A percentile compares a stretch with the other conserved stretches of the same genome.
phyloP scores from a whole-genome alignment of 2,329 filamentous ascomycete species.

The Penicillium paneum region DNA sequence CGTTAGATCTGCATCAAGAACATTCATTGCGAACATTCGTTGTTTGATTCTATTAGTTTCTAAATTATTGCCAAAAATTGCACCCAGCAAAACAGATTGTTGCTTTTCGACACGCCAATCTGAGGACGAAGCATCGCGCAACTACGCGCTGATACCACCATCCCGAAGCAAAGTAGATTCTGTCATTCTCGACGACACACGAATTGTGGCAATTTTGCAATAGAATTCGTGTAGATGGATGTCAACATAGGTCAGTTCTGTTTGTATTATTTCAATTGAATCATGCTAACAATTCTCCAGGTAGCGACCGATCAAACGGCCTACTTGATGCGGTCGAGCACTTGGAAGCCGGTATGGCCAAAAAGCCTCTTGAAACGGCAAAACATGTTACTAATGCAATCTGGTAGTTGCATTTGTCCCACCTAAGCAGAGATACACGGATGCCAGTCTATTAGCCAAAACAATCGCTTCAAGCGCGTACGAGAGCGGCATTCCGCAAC shows the following conservation, averaged over 20 bases:
- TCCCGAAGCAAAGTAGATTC: neutral
- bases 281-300: slow-evolving; percentile 6
- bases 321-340: slow-evolving; percentile 37
- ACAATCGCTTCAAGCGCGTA: slow-evolving; percentile 62
- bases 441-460: slow-evolving; percentile 63
- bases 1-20: neutral
- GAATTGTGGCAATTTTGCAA: neutral
- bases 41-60: neutral
- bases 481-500: slow-evolving; percentile 63
- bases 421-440: slow-evolving; percentile 62
- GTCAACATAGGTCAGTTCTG: slow-evolving; percentile 4
- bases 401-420: slow-evolving; percentile 45
- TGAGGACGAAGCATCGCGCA: neutral
- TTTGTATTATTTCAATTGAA: neutral
- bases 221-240: neutral
- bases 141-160: neutral
- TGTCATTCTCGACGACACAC: neutral
- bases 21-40: neutral
- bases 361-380: neutral
- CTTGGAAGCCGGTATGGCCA: slow-evolving; percentile 36
- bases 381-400: neutral
- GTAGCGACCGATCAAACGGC: slow-evolving; percentile 16
- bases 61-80: neutral
- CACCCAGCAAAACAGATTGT: no score
- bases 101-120: neutral